Conservation (phyloP, 2,329 filamentous ascomycete species). For the Berkeleyomyces rouxiae region DNA sequence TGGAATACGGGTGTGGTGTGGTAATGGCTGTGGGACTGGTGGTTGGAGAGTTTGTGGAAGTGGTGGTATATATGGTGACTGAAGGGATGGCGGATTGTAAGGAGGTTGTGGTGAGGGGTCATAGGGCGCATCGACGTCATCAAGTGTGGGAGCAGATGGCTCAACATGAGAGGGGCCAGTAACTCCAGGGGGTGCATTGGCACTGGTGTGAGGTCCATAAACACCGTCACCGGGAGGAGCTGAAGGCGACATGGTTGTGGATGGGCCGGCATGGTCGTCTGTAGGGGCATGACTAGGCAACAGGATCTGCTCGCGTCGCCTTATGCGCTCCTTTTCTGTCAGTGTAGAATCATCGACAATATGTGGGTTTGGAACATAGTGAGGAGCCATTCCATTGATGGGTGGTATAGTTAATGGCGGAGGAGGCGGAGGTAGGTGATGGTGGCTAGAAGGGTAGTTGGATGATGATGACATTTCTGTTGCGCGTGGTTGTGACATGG, state of each 20-base stretch:
- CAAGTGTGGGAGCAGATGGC: slow-evolving; percentile 7
- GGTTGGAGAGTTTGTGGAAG: slow-evolving; percentile 18
- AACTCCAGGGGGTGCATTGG: slow-evolving; percentile 21
- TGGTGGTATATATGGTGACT: slow-evolving; percentile 14
- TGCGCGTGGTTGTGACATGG: slow-evolving; percentile 6
- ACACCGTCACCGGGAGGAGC: slow-evolving; percentile 18
- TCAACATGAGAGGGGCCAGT: slow-evolving; percentile 5
- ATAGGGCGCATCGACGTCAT: slow-evolving; percentile 6
- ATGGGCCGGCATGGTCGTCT: slow-evolving; percentile 19
- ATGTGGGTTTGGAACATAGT: slow-evolving; percentile 44
- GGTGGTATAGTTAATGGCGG: slow-evolving; percentile 19
- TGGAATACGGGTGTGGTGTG: slow-evolving; percentile 1
- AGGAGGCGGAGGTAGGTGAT: slow-evolving; percentile 13
- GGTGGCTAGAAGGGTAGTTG: slow-evolving; percentile 3
- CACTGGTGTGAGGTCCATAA: slow-evolving; percentile 35
- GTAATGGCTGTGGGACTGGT: background rate
- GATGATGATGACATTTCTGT: slow-evolving; percentile 6
- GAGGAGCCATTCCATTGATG: slow-evolving; percentile 41
- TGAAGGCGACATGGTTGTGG: slow-evolving; percentile 19
- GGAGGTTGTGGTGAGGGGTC: slow-evolving; percentile 15
- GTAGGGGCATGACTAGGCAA: slow-evolving; percentile 57
- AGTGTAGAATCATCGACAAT: slow-evolving; percentile 42
- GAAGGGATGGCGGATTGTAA: background rate
- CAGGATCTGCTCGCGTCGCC: slow-evolving; percentile 59
- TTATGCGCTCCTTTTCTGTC: slow-evolving; percentile 68